A percentile compares a stretch with the other conserved stretches of the same genome.
Conservation (phyloP, 2,329 filamentous ascomycete genomes). For the Xylariaceae sp. region DNA sequence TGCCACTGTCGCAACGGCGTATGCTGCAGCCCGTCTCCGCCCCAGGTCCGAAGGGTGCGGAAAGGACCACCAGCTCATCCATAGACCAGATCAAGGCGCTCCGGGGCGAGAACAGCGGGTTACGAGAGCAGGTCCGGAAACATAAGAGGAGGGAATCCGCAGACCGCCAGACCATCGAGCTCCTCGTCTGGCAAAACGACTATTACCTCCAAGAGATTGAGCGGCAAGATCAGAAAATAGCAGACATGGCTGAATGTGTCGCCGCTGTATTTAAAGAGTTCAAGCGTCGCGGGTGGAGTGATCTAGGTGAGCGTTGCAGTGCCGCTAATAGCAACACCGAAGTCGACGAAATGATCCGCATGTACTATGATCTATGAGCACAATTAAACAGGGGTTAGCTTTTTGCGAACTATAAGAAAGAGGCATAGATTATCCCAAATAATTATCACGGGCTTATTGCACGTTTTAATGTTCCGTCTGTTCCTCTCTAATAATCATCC, state of each 20-base stretch:
- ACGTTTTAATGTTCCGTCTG: too few species aligned
- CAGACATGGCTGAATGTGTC: background rate
- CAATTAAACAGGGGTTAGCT: too few species aligned
- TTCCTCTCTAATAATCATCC: too few species aligned
- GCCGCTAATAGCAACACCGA: too few species aligned
- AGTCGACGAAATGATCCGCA: too few species aligned
- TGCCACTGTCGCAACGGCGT: background rate
- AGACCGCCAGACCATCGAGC: background rate
- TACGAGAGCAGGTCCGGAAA: background rate
- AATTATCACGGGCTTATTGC: too few species aligned
- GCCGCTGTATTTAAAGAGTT: background rate
- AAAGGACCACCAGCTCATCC: background rate
- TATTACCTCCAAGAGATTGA: background rate
- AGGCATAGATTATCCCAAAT: too few species aligned
- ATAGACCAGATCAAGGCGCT: background rate
- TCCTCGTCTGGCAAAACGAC: background rate
- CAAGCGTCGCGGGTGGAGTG: background rate
- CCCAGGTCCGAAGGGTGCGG: background rate
- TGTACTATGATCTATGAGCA: too few species aligned
- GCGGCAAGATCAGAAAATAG: background rate
- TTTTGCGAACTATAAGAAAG: too few species aligned
- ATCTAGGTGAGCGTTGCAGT: too few species aligned
- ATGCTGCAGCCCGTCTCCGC: background rate
- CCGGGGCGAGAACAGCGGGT: background rate
- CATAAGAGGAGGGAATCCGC: background rate